Evolutionary conservation across 2,329 filamentous ascomycete genomes (phyloP).

Genomic region (Elsinoe necatrix): DNA sequence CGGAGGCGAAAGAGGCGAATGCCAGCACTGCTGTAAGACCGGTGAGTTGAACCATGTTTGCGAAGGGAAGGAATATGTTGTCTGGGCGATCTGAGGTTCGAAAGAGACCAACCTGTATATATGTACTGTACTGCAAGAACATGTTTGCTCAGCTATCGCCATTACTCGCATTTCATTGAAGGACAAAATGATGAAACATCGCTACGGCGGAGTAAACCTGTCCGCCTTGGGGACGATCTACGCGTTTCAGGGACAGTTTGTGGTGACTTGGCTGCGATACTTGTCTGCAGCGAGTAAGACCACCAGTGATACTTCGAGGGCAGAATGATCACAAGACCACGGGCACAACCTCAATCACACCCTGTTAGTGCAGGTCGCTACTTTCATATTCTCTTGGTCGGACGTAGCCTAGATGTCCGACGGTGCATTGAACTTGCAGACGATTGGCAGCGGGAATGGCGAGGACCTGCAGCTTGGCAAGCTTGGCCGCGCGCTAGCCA

Average conservation of each 20-base stretch:
- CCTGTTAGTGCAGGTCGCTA: not conserved
- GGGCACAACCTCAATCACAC: not conserved
- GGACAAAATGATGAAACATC: conserved; percentile 14
- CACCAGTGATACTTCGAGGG: not conserved
- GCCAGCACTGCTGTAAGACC: conserved; percentile 37
- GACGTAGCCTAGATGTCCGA: not conserved
- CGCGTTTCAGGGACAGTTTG: conserved; percentile 10
- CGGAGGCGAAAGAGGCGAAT: conserved; percentile 31
- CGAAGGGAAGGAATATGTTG: not conserved
- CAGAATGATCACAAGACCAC: not conserved
- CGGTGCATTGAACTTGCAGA: not conserved
- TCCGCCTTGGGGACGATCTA: conserved; percentile 13
- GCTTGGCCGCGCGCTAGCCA: conserved; percentile 1
- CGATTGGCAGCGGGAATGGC: conserved; percentile 4
- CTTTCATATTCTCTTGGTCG: not conserved
- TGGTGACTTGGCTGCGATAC: conserved; percentile 1
- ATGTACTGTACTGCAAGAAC: not conserved
- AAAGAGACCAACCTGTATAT: not conserved
- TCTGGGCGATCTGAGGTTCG: not conserved
- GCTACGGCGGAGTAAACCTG: conserved; percentile 14
- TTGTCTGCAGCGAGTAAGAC: not conserved
- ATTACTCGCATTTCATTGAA: conserved; percentile 14
- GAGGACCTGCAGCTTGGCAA: conserved; percentile 13
- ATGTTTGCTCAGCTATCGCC: not conserved
- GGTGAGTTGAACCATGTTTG: conserved; percentile 32